A percentile compares a stretch with the other conserved stretches of the same genome.
Conservation (phyloP, 352 stramenopile species). For the Hyaloperonospora arabidopsidis region DNA sequence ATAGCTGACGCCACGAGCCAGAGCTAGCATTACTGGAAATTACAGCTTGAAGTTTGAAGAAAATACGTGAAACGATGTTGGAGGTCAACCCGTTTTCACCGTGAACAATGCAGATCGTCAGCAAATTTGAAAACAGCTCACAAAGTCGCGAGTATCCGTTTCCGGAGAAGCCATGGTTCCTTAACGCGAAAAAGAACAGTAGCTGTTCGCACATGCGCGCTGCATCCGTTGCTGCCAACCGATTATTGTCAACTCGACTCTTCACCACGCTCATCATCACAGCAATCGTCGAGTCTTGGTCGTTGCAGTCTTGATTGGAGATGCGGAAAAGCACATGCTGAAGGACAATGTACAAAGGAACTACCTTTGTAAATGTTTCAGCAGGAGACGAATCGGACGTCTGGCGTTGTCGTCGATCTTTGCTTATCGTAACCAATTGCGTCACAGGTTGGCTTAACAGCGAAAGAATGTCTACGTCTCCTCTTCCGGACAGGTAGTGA, state of each 20-base stretch:
- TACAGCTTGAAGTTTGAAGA: conserved; percentile 31
- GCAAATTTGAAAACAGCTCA: conserved; percentile 29
- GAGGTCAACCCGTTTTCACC: background rate
- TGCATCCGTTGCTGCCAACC: conserved; percentile 18
- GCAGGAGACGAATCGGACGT: background rate
- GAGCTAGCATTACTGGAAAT: conserved; percentile 6
- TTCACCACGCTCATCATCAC: conserved; percentile 14
- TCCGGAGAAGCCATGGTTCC: background rate
- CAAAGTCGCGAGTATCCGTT: conserved; percentile 18
- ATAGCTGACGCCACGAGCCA: conserved; percentile 22
- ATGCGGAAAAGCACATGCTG: conserved; percentile 27
- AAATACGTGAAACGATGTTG: conserved; percentile 26
- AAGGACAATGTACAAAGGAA: conserved; percentile 22
- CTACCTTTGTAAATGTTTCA: conserved; percentile 14
- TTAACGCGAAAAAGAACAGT: conserved; percentile 34
- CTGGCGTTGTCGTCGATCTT: background rate
- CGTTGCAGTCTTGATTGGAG: conserved; percentile 10
- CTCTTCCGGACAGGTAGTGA: conserved; percentile 44
- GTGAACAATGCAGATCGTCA: conserved; percentile 28
- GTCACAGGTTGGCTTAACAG: conserved; percentile 8
- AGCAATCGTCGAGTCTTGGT: conserved; percentile 17
- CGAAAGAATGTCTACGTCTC: conserved; percentile 37
- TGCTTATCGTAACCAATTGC: background rate
- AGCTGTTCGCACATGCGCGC: conserved; percentile 42
- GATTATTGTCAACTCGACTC: conserved; percentile 5